These are phyloP conservation scores for Crithidia fasciculata DNA, from an alignment of 208 protist species.

Conservation along the genomic window DNA sequence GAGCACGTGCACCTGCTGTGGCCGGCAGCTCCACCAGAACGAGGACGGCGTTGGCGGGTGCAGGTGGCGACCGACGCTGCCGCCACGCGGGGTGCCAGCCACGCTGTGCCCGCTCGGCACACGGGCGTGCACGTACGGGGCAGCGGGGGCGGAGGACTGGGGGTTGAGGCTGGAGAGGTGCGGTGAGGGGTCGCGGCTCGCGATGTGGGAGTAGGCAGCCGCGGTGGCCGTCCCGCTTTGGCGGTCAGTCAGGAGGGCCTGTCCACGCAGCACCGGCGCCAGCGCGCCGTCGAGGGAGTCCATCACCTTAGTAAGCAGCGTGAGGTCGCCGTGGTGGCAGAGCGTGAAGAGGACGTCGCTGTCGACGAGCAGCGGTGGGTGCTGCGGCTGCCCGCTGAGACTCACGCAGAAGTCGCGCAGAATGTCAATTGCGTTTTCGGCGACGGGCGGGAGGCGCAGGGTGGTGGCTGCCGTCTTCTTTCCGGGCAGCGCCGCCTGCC, in stretches of 20 bases:
- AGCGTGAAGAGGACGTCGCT: conserved; percentile 42
- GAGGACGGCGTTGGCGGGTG: conserved; percentile 25
- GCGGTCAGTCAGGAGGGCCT: conserved; percentile 40
- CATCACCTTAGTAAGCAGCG: conserved; percentile 45
- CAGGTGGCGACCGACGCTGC: conserved; percentile 16
- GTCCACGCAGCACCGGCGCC: conserved; percentile 59
- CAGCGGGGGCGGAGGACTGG: not conserved
- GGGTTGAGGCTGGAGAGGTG: conserved; percentile 12
- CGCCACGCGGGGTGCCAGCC: conserved; percentile 4
- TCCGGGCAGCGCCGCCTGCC: conserved; percentile 7
- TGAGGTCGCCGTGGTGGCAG: conserved; percentile 57
- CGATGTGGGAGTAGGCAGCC: conserved; percentile 1
- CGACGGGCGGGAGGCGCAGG: conserved; percentile 9
- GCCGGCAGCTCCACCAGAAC: conserved; percentile 60
- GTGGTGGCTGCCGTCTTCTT: not conserved
- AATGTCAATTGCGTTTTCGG: conserved; percentile 25
- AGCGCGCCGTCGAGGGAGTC: conserved; percentile 56
- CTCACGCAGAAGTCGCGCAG: conserved; percentile 38
- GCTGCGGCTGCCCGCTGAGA: conserved; percentile 34
- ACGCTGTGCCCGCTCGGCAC: conserved; percentile 24
- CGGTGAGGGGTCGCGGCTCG: conserved; percentile 25
- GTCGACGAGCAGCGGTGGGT: conserved; percentile 52
- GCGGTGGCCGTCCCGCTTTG: conserved; percentile 5
- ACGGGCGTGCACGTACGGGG: conserved; percentile 8
- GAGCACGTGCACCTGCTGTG: conserved; percentile 71